A percentile compares a stretch with the other conserved stretches of the same genome.
phyloP scores from a whole-genome alignment of 2,329 filamentous ascomycete species.

The Sordariomycetes sp. region DNA sequence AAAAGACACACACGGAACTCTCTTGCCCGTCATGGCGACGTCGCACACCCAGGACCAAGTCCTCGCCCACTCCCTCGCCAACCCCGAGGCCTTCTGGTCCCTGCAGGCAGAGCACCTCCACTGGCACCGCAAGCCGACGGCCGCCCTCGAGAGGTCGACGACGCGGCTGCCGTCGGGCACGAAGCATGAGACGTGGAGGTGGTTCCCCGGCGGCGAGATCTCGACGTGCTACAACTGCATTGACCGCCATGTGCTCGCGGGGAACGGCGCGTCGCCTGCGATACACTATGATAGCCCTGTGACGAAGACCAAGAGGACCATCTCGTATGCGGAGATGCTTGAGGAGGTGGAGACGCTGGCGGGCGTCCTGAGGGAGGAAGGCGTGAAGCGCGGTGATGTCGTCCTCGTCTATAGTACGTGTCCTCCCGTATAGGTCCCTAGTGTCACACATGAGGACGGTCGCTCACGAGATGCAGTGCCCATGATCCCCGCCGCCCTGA shows the following conservation, averaged over 20 bases:
- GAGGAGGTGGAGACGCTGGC: slow-evolving; percentile 72
- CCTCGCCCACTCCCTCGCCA: slow-evolving; percentile 44
- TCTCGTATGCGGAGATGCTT: slow-evolving; percentile 64
- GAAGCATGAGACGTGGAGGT: slow-evolving; percentile 69
- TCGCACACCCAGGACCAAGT: slow-evolving; percentile 34
- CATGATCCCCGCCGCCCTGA: slow-evolving; percentile 83
- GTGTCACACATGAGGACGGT: neutral
- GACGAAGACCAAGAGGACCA: slow-evolving; percentile 54
- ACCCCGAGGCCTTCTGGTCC: slow-evolving; percentile 64
- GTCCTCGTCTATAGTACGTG: slow-evolving; percentile 71
- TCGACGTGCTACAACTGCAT: slow-evolving; percentile 88
- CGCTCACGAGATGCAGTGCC: slow-evolving; percentile 48
- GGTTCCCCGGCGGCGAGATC: slow-evolving; percentile 83
- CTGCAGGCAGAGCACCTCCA: slow-evolving; percentile 60
- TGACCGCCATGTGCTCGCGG: slow-evolving; percentile 72
- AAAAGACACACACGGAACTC: neutral
- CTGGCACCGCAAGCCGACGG: slow-evolving; percentile 67
- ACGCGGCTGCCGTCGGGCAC: slow-evolving; percentile 50
- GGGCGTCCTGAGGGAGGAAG: slow-evolving; percentile 69
- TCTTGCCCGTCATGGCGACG: neutral
- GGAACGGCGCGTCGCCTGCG: slow-evolving; percentile 60
- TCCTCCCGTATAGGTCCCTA: neutral
- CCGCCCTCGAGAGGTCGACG: slow-evolving; percentile 42
- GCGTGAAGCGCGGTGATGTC: slow-evolving; percentile 71
- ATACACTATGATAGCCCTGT: slow-evolving; percentile 86